phyloP scores from a whole-genome alignment of 2,329 filamentous ascomycete genomes.

The Orbilia blumenaviensis region DNA sequence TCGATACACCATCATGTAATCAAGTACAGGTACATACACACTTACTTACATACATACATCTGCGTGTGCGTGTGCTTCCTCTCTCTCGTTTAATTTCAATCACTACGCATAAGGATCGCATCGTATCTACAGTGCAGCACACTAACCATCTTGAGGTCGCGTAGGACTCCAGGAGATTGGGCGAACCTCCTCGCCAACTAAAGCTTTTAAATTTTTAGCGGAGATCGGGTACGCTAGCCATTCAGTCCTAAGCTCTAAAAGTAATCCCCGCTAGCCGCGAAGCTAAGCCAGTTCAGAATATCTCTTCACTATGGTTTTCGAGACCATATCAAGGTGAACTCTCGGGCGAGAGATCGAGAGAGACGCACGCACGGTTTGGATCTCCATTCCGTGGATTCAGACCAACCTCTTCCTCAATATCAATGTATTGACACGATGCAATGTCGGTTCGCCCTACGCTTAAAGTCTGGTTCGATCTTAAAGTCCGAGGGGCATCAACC shows the following conservation, averaged over 20 bases:
- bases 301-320: background rate
- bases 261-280: background rate
- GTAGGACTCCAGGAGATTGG: background rate
- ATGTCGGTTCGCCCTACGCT: background rate
- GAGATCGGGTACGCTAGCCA: background rate
- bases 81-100: background rate
- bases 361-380: background rate
- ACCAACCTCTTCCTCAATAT: slow-evolving; percentile 2
- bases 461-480: slow-evolving; percentile 15
- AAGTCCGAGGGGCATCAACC: slow-evolving; percentile 9
- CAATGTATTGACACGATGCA: slow-evolving; percentile 5
- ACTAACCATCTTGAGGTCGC: slow-evolving; percentile 31
- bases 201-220: slow-evolving; percentile 1
- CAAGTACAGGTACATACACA: slow-evolving; percentile 23
- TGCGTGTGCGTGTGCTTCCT: no score
- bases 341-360: background rate
- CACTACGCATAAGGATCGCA: slow-evolving; percentile 11
- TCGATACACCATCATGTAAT: background rate
- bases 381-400: background rate
- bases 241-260: background rate
- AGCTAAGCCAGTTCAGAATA: background rate
- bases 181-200: background rate
- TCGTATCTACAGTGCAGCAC: slow-evolving; percentile 10
- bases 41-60: no score
- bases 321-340: background rate